A percentile compares a stretch with the other conserved stretches of the same genome.
phyloP scores from a whole-genome alignment of 768 basidiomycete genomes.

The Sutorius australiensis region DNA sequence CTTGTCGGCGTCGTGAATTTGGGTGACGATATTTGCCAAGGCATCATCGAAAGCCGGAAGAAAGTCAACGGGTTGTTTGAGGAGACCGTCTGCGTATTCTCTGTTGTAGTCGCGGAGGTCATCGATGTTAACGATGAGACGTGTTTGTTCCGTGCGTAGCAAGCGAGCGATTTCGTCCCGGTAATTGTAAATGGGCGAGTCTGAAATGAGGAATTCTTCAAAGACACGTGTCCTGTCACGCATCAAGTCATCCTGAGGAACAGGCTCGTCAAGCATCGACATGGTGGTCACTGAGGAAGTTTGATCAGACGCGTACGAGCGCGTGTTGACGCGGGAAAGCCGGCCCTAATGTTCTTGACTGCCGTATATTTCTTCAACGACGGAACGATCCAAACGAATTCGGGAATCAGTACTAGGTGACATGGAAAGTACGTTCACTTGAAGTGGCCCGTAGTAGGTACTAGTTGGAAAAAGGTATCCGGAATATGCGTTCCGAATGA shows the following conservation, averaged over 20 bases:
- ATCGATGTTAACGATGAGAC: conserved; percentile 93
- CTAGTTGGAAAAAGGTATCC: background rate
- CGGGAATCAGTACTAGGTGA: background rate
- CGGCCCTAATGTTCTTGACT: conserved; percentile 30
- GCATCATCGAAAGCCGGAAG: conserved; percentile 89
- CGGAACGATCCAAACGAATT: background rate
- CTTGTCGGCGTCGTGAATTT: conserved; percentile 73
- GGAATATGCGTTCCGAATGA: conserved; percentile 1
- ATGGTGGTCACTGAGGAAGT: conserved; percentile 15
- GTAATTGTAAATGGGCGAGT: conserved; percentile 71
- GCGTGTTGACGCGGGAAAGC: conserved; percentile 25
- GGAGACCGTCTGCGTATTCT: conserved; percentile 80
- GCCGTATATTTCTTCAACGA: background rate
- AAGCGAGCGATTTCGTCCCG: conserved; percentile 79
- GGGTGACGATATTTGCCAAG: conserved; percentile 66
- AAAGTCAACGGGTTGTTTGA: conserved; percentile 84
- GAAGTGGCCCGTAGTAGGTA: background rate
- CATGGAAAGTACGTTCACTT: background rate
- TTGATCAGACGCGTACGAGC: conserved; percentile 9
- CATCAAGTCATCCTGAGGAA: conserved; percentile 66
- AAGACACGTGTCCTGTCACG: conserved; percentile 75
- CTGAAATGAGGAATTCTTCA: conserved; percentile 76
- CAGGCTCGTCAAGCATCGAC: conserved; percentile 49
- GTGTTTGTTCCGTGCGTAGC: conserved; percentile 77
- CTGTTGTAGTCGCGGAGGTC: conserved; percentile 92